phyloP scores from a whole-genome alignment of 495 filamentous ascomycete species.

The Penicillium bovifimosum region DNA sequence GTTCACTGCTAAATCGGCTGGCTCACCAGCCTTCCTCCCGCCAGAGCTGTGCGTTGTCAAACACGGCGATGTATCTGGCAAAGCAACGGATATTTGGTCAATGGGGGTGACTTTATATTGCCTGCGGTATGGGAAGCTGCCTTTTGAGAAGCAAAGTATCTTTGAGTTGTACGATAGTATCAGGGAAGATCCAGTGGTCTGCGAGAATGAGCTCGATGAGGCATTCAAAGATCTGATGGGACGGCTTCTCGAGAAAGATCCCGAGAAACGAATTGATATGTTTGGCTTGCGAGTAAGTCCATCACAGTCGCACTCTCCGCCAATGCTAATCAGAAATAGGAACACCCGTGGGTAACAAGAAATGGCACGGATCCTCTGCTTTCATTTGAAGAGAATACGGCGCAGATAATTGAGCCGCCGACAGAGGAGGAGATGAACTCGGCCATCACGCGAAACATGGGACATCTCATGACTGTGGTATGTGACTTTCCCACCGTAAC shows the following conservation, averaged over 20 bases:
- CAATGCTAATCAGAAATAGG: conserved; percentile 42
- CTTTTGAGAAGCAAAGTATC: conserved; percentile 72
- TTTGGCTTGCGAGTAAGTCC: conserved; percentile 65
- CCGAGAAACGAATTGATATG: conserved; percentile 74
- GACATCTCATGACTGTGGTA: conserved; percentile 78
- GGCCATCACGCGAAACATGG: conserved; percentile 86
- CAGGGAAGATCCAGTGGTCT: conserved; percentile 52
- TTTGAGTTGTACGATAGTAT: conserved; percentile 89
- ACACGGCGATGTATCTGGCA: conserved; percentile 84
- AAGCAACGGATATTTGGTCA: conserved; percentile 93
- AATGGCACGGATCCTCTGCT: conserved; percentile 74
- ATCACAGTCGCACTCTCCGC: background rate
- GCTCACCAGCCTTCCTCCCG: conserved; percentile 90
- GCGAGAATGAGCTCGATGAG: conserved; percentile 44
- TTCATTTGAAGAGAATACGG: conserved; percentile 78
- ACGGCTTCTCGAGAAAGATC: conserved; percentile 70
- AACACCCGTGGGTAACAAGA: conserved; percentile 92
- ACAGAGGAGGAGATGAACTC: conserved; percentile 85
- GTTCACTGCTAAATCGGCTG: conserved; percentile 90
- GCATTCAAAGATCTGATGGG: conserved; percentile 64
- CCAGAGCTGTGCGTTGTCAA: conserved; percentile 86
- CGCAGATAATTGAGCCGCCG: conserved; percentile 68
- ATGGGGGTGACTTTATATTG: conserved; percentile 97
- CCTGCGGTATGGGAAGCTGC: conserved; percentile 78
- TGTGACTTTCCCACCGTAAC: conserved; percentile 21